These are phyloP conservation scores for Penicillium sp. DNA, from an alignment of 2,329 filamentous ascomycete genomes.

Conservation along the genomic window DNA sequence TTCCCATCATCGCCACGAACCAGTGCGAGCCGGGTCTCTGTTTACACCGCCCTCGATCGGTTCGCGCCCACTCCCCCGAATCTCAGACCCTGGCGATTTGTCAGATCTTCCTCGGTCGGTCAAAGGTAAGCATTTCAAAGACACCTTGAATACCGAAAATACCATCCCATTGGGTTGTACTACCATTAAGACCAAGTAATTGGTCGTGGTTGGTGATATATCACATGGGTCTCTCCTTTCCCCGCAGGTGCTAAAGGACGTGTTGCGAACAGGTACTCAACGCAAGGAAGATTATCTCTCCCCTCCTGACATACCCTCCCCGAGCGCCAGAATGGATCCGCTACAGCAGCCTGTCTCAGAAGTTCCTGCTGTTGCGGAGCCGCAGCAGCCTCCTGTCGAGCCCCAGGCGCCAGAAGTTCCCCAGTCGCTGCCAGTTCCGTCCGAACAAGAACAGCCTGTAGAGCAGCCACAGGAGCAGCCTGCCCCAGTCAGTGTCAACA, in stretches of 20 bases:
- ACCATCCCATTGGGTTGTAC: not conserved
- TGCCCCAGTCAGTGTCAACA: slow-evolving; percentile 26
- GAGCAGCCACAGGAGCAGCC: slow-evolving; percentile 22
- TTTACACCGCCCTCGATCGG: slow-evolving; percentile 2
- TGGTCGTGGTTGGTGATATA: slow-evolving; percentile 17
- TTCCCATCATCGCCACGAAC: not conserved
- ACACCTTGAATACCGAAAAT: slow-evolving; percentile 1
- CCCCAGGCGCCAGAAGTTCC: slow-evolving; percentile 9
- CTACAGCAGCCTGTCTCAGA: slow-evolving; percentile 23
- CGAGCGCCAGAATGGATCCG: slow-evolving; percentile 27
- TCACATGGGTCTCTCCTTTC: slow-evolving; percentile 18
- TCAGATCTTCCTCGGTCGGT: not conserved
- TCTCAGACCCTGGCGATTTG: not conserved
- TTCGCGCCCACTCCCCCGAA: not conserved
- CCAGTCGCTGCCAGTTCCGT: not conserved
- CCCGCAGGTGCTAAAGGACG: slow-evolving; percentile 16
- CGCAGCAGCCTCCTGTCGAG: slow-evolving; percentile 16
- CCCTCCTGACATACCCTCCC: slow-evolving; percentile 2
- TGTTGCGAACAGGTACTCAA: slow-evolving; percentile 15
- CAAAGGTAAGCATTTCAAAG: not conserved
- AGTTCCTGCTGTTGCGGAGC: slow-evolving; percentile 22
- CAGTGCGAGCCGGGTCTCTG: slow-evolving; percentile 2
- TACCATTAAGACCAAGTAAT: not conserved
- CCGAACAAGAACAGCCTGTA: slow-evolving; percentile 2
- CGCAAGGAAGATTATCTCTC: not conserved